Conservation (phyloP, 2,329 filamentous ascomycete genomes). For the Neonectria hederae region DNA sequence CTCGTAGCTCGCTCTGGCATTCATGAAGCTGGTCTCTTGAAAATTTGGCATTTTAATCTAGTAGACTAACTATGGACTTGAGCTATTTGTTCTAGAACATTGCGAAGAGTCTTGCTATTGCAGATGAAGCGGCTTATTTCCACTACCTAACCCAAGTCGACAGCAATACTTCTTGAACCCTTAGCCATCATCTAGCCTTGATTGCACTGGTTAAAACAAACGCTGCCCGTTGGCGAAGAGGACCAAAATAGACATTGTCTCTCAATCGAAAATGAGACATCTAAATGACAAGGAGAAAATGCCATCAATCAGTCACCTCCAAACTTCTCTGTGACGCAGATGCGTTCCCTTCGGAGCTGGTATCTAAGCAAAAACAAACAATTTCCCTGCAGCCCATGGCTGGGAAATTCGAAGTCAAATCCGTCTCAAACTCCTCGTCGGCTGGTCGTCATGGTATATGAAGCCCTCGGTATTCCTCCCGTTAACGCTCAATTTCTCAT, state of each 20-base stretch:
- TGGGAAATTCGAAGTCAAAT: constrained; percentile 30
- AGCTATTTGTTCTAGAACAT: neutral
- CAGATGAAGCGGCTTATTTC: neutral
- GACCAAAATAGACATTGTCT: neutral
- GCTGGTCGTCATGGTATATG: constrained; percentile 22
- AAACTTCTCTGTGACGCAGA: constrained; percentile 13
- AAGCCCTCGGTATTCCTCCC: constrained; percentile 8
- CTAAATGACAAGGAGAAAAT: constrained; percentile 9
- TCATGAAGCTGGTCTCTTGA: no score
- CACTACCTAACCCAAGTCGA: neutral
- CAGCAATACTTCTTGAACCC: neutral
- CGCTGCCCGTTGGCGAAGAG: neutral
- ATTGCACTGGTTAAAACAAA: neutral
- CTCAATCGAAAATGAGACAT: neutral
- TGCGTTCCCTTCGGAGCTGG: constrained; percentile 27
- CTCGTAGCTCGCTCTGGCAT: no score
- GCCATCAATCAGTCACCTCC: neutral
- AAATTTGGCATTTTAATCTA: no score
- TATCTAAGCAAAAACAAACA: constrained; percentile 41
- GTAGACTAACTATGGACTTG: no score
- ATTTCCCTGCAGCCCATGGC: constrained; percentile 16
- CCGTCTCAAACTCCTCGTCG: constrained; percentile 35
- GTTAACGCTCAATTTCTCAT: constrained; percentile 5
- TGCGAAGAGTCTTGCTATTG: neutral
- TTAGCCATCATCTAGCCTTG: no score